Evolutionary conservation across 768 basidiomycete species (phyloP).

Genomic region (Plicaturopsis crispa): DNA sequence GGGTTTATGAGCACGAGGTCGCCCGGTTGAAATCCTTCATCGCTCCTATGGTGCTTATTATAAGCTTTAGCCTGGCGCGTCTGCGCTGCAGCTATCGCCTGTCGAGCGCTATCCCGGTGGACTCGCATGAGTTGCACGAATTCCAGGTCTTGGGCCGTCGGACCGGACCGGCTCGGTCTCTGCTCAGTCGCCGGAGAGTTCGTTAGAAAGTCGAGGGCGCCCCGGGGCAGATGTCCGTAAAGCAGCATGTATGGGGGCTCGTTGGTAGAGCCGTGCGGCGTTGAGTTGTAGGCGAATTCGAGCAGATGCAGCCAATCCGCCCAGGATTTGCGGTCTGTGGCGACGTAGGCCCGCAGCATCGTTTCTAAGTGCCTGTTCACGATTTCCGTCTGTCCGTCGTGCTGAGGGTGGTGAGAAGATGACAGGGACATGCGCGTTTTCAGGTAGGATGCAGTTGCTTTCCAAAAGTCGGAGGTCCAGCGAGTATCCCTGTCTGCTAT

Average conservation of each 20-base stretch:
- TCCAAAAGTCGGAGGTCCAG: constrained; percentile 20
- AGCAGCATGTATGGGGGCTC: too few species aligned
- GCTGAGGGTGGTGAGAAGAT: constrained; percentile 29
- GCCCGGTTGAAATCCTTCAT: constrained; percentile 11
- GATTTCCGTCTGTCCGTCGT: constrained; percentile 27
- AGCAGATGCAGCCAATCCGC: neutral
- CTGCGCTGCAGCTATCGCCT: constrained; percentile 12
- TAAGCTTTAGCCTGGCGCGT: constrained; percentile 7
- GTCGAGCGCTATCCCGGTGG: constrained; percentile 6
- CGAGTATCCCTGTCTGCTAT: constrained; percentile 14
- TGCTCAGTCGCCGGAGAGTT: too few species aligned
- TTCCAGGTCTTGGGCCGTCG: too few species aligned
- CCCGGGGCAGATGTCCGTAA: too few species aligned
- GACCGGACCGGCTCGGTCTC: too few species aligned
- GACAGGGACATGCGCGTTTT: constrained; percentile 17
- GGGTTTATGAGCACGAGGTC: constrained; percentile 15
- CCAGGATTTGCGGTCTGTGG: neutral
- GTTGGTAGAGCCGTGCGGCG: too few species aligned
- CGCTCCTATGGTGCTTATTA: constrained; percentile 7
- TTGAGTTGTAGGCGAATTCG: constrained; percentile 2
- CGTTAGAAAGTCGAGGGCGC: too few species aligned
- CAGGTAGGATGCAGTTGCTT: constrained; percentile 10
- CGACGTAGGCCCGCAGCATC: constrained; percentile 5
- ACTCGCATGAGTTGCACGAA: neutral
- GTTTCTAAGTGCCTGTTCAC: constrained; percentile 19